Conservation (phyloP, 306 rosid species). For the Dalbergia cochinchinensis region DNA sequence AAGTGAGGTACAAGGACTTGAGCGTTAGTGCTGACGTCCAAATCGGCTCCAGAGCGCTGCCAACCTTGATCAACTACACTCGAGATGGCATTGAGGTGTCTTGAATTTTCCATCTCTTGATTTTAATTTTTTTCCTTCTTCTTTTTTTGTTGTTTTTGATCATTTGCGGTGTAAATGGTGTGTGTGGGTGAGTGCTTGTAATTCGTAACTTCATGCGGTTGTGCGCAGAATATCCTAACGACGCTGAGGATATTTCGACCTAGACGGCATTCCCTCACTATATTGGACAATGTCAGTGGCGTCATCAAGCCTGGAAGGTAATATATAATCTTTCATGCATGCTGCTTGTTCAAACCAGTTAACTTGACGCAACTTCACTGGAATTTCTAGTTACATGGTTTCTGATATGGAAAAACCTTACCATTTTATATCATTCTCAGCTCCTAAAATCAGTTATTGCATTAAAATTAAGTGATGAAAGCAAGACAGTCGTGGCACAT, state of each 20-base stretch:
- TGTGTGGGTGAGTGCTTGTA: neutral
- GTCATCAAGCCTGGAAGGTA: constrained; percentile 84
- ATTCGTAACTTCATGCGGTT: neutral
- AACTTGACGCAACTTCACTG: neutral
- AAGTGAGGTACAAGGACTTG: constrained; percentile 68
- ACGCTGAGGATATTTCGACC: constrained; percentile 57
- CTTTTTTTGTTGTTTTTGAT: neutral
- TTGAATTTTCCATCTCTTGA: neutral
- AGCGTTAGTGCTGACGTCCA: constrained; percentile 67
- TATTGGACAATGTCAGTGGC: constrained; percentile 70
- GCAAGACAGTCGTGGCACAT: too few relatives aligned
- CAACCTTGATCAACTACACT: constrained; percentile 70
- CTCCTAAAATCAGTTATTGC: too few relatives aligned
- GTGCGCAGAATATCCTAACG: constrained; percentile 62
- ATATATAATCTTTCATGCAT: neutral
- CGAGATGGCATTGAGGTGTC: constrained; percentile 70
- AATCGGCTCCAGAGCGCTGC: constrained; percentile 78
- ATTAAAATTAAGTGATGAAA: too few relatives aligned
- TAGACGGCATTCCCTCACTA: constrained; percentile 61
- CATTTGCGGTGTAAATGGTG: neutral
- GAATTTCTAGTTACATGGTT: too few relatives aligned
- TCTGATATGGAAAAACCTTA: neutral
- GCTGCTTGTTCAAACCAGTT: neutral
- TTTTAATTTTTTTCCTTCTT: neutral
- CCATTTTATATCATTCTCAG: too few relatives aligned